These are phyloP conservation scores for Leptoxyphium fumago DNA, from an alignment of 2,329 filamentous ascomycete species.

Conservation along the genomic window DNA sequence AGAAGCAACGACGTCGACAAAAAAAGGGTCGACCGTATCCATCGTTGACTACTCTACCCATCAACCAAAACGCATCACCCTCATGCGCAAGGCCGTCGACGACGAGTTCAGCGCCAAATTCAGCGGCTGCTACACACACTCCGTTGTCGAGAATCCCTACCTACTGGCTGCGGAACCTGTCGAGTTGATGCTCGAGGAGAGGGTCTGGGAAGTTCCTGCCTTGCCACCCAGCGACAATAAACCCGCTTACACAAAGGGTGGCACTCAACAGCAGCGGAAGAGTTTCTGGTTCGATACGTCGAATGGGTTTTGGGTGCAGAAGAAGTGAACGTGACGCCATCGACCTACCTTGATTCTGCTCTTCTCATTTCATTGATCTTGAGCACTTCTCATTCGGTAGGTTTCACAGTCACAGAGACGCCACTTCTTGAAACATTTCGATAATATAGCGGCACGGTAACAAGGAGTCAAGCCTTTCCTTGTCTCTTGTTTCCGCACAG, in stretches of 20 bases:
- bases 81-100: conserved; percentile 14
- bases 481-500: no score
- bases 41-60: conserved; percentile 13
- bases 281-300: conserved; percentile 16
- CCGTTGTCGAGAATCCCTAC: conserved; percentile 14
- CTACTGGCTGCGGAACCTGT: conserved; percentile 13
- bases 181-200: conserved; percentile 9
- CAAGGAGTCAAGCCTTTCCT: no score
- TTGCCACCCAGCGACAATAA: conserved; percentile 2
- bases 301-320: conserved; percentile 13
- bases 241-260: conserved; percentile 1
- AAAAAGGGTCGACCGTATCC: no score
- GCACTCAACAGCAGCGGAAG: conserved; percentile 3
- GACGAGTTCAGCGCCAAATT: conserved; percentile 11
- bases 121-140: conserved; percentile 8
- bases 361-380: no score
- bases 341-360: no score
- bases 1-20: no score
- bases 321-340: conserved; percentile 3
- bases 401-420: no score
- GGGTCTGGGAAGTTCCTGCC: conserved; percentile 12
- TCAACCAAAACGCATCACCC: conserved; percentile 9
- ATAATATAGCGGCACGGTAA: no score
- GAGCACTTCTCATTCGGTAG: no score
- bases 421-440: no score